Percentiles rank a stretch among this genome's conserved stretches.
phyloP scores from a whole-genome alignment of 1,284 basidiomycete genomes.

The Boletus semigastroideus region DNA sequence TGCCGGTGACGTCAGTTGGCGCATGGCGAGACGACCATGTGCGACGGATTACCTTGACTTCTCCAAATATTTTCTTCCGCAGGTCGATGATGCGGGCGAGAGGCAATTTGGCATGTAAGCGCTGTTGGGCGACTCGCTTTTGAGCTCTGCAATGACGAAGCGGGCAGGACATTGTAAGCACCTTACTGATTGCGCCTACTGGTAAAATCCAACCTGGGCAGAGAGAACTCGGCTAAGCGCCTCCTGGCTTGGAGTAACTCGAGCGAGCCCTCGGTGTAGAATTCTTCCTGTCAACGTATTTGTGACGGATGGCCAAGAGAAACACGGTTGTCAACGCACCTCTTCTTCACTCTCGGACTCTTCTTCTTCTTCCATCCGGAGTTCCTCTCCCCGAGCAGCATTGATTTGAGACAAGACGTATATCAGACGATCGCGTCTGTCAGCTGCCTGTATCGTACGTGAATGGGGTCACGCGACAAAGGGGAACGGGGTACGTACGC shows the following conservation, averaged over 20 bases:
- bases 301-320: background rate
- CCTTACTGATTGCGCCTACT: constrained; percentile 58
- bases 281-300: constrained; percentile 69
- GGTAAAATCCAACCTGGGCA: constrained; percentile 82
- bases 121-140: constrained; percentile 86
- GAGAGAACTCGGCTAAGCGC: constrained; percentile 87
- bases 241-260: constrained; percentile 84
- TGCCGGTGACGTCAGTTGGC: constrained; percentile 32
- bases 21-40: background rate
- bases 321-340: constrained; percentile 40
- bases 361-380: constrained; percentile 68
- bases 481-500: constrained; percentile 53
- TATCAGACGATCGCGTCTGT: constrained; percentile 91
- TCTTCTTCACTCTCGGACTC: constrained; percentile 75
- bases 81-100: constrained; percentile 89
- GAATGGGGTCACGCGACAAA: constrained; percentile 18
- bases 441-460: constrained; percentile 60
- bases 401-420: constrained; percentile 89
- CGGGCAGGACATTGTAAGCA: constrained; percentile 64
- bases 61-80: constrained; percentile 84
- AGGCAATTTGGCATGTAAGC: constrained; percentile 84
- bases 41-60: constrained; percentile 70
- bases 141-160: constrained; percentile 75
- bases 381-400: constrained; percentile 74
- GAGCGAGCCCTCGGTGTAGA: constrained; percentile 90